phyloP scores from a whole-genome alignment of 2,329 filamentous ascomycete genomes.

The Blastomyces silverae region DNA sequence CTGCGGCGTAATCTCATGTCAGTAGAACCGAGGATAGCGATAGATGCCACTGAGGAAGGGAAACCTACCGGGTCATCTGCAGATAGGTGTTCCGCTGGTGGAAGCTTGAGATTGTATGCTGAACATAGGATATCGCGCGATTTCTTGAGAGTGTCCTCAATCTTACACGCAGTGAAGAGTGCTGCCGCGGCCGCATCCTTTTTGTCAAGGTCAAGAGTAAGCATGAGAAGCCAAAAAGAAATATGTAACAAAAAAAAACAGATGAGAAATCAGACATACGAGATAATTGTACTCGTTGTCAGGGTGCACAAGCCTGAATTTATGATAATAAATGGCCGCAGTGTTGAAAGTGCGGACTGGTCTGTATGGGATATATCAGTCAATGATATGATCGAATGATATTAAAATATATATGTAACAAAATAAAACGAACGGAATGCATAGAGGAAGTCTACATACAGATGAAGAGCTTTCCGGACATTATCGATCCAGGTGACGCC shows the following conservation, averaged over 20 bases:
- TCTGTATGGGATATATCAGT: slow-evolving; percentile 38
- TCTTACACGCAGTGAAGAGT: slow-evolving; percentile 90
- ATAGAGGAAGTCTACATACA: slow-evolving; percentile 51
- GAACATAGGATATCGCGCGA: slow-evolving; percentile 87
- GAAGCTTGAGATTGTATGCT: slow-evolving; percentile 73
- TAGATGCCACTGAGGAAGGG: not conserved
- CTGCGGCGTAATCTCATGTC: slow-evolving; percentile 39
- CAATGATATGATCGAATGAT: not conserved
- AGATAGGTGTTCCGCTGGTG: slow-evolving; percentile 59
- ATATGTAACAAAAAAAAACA: too few relatives aligned
- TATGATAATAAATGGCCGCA: slow-evolving; percentile 87
- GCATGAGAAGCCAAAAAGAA: slow-evolving; percentile 9
- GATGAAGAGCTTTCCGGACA: slow-evolving; percentile 66
- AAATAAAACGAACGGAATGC: slow-evolving; percentile 1
- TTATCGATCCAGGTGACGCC: slow-evolving; percentile 86
- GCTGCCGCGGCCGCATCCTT: slow-evolving; percentile 80
- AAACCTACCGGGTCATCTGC: slow-evolving; percentile 70
- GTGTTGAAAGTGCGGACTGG: slow-evolving; percentile 89
- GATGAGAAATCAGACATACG: slow-evolving; percentile 29
- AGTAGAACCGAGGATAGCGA: not conserved
- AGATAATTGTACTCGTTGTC: slow-evolving; percentile 75
- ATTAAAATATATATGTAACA: slow-evolving; percentile 10
- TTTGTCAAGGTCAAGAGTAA: slow-evolving; percentile 19
- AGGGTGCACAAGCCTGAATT: slow-evolving; percentile 79
- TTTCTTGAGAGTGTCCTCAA: slow-evolving; percentile 97